These are phyloP conservation scores for Sideroxylon spinosum DNA, from an alignment of 179 eudicot species.

Conservation along the genomic window DNA sequence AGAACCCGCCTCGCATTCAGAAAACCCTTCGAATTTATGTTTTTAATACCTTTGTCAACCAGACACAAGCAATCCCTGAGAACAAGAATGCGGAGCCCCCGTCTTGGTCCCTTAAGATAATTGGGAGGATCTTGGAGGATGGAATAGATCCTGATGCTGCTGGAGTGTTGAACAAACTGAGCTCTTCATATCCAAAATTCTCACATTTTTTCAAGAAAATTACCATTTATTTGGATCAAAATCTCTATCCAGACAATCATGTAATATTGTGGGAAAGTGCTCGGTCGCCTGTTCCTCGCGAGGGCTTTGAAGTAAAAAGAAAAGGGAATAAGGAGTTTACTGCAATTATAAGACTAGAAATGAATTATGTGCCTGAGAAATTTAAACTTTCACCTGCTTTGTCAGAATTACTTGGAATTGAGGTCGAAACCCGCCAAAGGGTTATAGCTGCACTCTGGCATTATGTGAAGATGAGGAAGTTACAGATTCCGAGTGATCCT, in stretches of 20 bases:
- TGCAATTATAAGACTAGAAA: slow-evolving; percentile 72
- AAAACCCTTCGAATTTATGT: slow-evolving; percentile 69
- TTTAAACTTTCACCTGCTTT: slow-evolving; percentile 63
- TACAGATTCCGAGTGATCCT: slow-evolving; percentile 73
- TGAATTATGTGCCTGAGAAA: slow-evolving; percentile 79
- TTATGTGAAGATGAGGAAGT: slow-evolving; percentile 64
- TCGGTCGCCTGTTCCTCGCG: slow-evolving; percentile 62
- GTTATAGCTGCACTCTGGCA: slow-evolving; percentile 78
- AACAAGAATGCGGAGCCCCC: slow-evolving; percentile 50
- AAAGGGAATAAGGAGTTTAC: slow-evolving; percentile 88
- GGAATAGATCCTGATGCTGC: slow-evolving; percentile 31
- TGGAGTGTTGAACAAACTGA: slow-evolving; percentile 22
- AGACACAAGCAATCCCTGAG: slow-evolving; percentile 31
- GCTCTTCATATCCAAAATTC: slow-evolving; percentile 53
- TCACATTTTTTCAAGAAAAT: slow-evolving; percentile 83
- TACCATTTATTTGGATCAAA: slow-evolving; percentile 72
- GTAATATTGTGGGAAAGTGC: slow-evolving; percentile 83
- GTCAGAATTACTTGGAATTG: slow-evolving; percentile 68
- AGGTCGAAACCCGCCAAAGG: slow-evolving; percentile 73
- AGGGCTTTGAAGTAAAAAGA: slow-evolving; percentile 90
- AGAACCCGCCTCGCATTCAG: slow-evolving; percentile 50
- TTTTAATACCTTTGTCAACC: slow-evolving; percentile 75
- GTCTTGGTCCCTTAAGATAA: slow-evolving; percentile 76
- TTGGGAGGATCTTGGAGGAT: slow-evolving; percentile 71
- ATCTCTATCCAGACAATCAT: slow-evolving; percentile 70